Conservation (phyloP, 495 filamentous ascomycete species). For the Chlorociboria aeruginascens region DNA sequence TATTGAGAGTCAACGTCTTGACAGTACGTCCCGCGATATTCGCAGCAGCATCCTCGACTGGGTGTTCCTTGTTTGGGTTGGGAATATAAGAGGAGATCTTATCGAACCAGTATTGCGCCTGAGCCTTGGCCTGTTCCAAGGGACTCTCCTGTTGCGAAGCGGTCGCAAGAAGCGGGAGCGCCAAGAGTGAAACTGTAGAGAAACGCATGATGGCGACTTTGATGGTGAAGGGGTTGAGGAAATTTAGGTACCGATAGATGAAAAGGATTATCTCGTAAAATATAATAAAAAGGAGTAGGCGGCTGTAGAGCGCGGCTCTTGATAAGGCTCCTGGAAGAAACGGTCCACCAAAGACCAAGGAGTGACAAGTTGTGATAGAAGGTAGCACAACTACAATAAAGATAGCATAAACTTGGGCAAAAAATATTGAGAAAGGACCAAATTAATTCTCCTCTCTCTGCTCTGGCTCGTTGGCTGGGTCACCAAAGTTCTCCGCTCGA, state of each 20-base stretch:
- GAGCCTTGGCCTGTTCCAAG: conserved; percentile 25
- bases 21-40: conserved; percentile 40
- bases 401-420: neutral
- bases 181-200: conserved; percentile 43
- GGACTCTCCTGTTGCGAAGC: conserved; percentile 57
- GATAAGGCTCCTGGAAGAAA: neutral
- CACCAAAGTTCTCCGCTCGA: neutral
- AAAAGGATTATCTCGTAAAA: neutral
- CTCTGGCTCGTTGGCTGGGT: no score
- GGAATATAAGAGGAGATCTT: conserved; percentile 49
- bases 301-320: neutral
- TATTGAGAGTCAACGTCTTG: conserved; percentile 52
- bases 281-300: neutral
- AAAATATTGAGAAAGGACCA: neutral
- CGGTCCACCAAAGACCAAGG: neutral
- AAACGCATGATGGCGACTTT: conserved; percentile 52
- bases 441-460: neutral
- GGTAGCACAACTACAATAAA: neutral
- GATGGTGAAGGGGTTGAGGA: neutral
- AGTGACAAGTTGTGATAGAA: neutral
- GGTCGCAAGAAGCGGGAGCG: conserved; percentile 56
- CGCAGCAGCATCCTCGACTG: conserved; percentile 30
- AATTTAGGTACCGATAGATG: neutral
- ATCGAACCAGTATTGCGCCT: conserved; percentile 52
- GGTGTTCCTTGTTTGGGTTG: conserved; percentile 26